Evolutionary conservation across 176 grass and related monocot species (phyloP).

Genomic region (Carex cristatella): DNA sequence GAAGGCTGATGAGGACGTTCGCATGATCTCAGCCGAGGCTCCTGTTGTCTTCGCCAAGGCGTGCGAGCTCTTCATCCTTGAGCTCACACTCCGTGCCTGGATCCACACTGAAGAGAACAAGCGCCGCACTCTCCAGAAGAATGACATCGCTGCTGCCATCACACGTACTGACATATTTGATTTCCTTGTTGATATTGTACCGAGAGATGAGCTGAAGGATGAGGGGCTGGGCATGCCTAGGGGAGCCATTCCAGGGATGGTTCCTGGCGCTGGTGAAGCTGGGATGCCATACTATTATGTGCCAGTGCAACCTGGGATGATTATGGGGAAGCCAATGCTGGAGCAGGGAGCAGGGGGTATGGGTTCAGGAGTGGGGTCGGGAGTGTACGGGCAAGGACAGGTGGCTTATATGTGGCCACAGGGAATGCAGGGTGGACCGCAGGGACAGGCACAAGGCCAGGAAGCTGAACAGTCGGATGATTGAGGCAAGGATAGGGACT

Average conservation of each 20-base stretch:
- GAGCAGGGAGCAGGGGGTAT: conserved; percentile 8
- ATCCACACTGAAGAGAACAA: conserved; percentile 45
- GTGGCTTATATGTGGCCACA: conserved; percentile 33
- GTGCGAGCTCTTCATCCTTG: conserved; percentile 71
- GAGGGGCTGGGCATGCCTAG: conserved; percentile 18
- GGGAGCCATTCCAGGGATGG: conserved; percentile 21
- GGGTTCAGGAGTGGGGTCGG: conserved; percentile 6
- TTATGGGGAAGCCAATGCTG: conserved; percentile 12
- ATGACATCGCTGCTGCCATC: conserved; percentile 37
- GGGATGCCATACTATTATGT: conserved; percentile 34
- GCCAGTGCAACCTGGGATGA: conserved; percentile 28
- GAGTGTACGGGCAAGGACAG: conserved; percentile 26
- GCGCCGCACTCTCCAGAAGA: conserved; percentile 52
- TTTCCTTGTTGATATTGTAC: conserved; percentile 48
- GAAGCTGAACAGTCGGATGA: conserved; percentile 7
- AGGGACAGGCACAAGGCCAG: conserved; percentile 9
- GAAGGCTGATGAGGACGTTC: conserved; percentile 60
- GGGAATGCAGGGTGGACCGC: background rate
- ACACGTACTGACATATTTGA: conserved; percentile 45
- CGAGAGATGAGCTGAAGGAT: conserved; percentile 40
- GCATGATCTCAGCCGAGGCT: conserved; percentile 53
- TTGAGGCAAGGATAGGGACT: background rate
- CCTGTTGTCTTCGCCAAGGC: conserved; percentile 56
- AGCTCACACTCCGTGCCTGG: conserved; percentile 52
- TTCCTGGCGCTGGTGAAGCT: conserved; percentile 3